Base-by-base conservation (phyloP, 805 yeast species). In the Brettanomyces nanus region DNA sequence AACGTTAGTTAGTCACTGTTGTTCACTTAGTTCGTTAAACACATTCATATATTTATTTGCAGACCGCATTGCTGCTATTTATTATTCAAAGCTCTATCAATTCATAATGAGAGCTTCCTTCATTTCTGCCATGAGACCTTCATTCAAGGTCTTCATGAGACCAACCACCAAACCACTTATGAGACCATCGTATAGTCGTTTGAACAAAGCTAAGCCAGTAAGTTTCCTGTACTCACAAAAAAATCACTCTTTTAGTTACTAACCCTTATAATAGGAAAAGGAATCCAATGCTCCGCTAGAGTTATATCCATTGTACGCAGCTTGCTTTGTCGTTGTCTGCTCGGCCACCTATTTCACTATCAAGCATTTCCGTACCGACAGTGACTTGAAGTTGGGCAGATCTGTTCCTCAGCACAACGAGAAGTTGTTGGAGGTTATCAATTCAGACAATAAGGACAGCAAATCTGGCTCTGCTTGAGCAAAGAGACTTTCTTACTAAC, bases 301-400 rank as follows among this genome's bases (percentile, higher is more conserved):
- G 60, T 58, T 75, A 51, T 70, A 75, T 41, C 80, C 80, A 53
- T 62, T 75, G 46, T 72, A 72, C 50, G 61, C 70, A 26, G 78
- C 77, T 28, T 67, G 74, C 65, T 71, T 73, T 53, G 69, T 71
- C 41, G 80, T 78, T 28, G 51, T 61, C 45, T 46, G 51, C 40
- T 64, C 70, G 27, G 79, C 76, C 38, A 47, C 64, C 43, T 75
- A 57, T 62, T 75, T 75, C 62, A 52, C 73, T 11, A 65, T 66
- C 56, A 75, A 65, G 60, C 74, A 74, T 56, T 48, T 75, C 31
- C 57, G 63, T 26, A 59, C 66, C 38, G 81, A 75, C 50, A 59
- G 51, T 22, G 57, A 73, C 43, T 58, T 75, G 48, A 72, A 74
- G 62, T 54, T 75, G 35, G 64, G 69, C 39, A 68, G 73, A 65